A percentile compares a stretch with the other conserved stretches of the same genome.
phyloP scores from a whole-genome alignment of 257 asterid species.

The Datura wrightii region DNA sequence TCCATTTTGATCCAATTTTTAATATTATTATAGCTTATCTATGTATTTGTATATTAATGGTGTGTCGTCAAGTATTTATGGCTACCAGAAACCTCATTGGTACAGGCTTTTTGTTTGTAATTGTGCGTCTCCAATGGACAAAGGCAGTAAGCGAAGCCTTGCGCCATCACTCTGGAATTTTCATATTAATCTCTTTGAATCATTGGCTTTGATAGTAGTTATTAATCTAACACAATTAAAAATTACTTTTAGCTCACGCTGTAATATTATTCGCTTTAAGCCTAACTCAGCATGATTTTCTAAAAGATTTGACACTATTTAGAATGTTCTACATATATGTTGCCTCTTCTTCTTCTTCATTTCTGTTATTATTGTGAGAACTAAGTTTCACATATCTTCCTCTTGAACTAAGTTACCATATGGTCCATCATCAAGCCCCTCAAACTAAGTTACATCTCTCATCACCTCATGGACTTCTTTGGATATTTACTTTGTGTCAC shows the following conservation, averaged over 20 bases:
- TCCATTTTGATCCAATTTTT: too few relatives aligned
- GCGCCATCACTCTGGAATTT: neutral
- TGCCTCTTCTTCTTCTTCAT: too few relatives aligned
- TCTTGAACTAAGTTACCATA: neutral
- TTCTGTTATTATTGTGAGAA: neutral
- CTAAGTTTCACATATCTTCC: neutral
- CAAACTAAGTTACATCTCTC: neutral
- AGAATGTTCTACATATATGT: neutral
- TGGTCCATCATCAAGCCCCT: neutral
- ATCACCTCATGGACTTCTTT: neutral
- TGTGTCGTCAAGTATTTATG: neutral
- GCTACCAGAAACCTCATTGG: neutral
- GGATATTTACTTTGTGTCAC: neutral
- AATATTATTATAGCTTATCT: neutral
- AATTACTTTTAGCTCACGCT: neutral
- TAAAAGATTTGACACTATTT: neutral
- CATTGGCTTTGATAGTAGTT: neutral
- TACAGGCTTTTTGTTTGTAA: neutral
- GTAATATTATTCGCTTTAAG: neutral
- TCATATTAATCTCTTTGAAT: neutral
- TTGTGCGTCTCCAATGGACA: neutral
- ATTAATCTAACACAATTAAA: neutral
- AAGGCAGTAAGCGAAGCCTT: neutral
- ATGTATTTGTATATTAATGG: neutral
- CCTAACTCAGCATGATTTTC: too few relatives aligned